Percentiles rank a stretch among this genome's conserved stretches.
Conservation (phyloP, 2,329 filamentous ascomycete species). For the Penicillium crustosum region DNA sequence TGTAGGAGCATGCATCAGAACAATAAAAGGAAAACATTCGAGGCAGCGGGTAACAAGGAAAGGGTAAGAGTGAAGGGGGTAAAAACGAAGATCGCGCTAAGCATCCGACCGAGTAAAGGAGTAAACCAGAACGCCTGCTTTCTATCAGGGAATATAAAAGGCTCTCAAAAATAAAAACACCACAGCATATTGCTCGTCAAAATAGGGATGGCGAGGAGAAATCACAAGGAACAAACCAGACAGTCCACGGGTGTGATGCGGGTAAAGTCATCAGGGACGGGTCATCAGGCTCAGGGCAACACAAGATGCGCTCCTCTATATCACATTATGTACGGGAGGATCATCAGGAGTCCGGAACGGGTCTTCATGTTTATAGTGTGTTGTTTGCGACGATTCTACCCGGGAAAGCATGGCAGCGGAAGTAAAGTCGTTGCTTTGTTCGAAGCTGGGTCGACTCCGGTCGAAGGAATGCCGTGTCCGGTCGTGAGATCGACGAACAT, state of each 20-base stretch:
- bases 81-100: slow-evolving; percentile 28
- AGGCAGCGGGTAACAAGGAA: slow-evolving; percentile 4
- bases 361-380: slow-evolving; percentile 31
- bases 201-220: slow-evolving; percentile 14
- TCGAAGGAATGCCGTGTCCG: slow-evolving; percentile 86
- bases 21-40: background rate
- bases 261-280: slow-evolving; percentile 29
- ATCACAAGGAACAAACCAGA: slow-evolving; percentile 32
- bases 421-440: slow-evolving; percentile 86
- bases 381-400: slow-evolving; percentile 67
- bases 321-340: slow-evolving; percentile 33
- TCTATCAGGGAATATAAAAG: slow-evolving; percentile 42
- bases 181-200: slow-evolving; percentile 27
- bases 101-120: slow-evolving; percentile 31
- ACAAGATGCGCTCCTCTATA: slow-evolving; percentile 26
- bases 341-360: slow-evolving; percentile 37
- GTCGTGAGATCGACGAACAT: slow-evolving; percentile 72
- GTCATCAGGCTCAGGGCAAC: slow-evolving; percentile 31
- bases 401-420: slow-evolving; percentile 80
- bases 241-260: slow-evolving; percentile 29
- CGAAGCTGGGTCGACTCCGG: slow-evolving; percentile 76
- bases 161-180: slow-evolving; percentile 30
- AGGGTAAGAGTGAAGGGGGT: slow-evolving; percentile 13
- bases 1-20: slow-evolving; percentile 19
- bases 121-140: slow-evolving; percentile 40